Base-by-base conservation (phyloP, 768 basidiomycete genomes). In the Austroboletus eburneus region DNA sequence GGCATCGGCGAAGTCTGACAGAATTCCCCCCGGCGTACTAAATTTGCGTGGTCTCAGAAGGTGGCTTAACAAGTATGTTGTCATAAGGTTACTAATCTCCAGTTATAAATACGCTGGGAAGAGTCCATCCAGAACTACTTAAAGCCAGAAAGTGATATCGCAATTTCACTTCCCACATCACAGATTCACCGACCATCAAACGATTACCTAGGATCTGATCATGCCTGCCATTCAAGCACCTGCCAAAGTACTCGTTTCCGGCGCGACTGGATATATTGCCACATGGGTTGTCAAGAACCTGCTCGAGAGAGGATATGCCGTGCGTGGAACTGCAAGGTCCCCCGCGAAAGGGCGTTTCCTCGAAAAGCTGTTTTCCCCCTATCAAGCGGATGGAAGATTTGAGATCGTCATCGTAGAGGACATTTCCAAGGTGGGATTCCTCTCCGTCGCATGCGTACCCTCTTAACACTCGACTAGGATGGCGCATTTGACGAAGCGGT, bases 401-500 rank as follows among this genome's bases (percentile, higher is more conserved):
- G 81, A 85, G 51, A 62, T 81, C 35, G 77, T 77, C 16, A 66
- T 88, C 18, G 86, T 91, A 0, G 73, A 78, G 38, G 88, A 93
- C 56, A 85, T 91, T 50, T 71, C 71, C 7, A 59, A 72, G 66
- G 78, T 78, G 37, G 41, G 69, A 12, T 16, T 14, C 6, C 10
- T 27, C 25, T 5, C 10, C 25, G 10, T 27, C 25, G 10, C 25
- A 5, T 5, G 5, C 25, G 25, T 27, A 10, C 10, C 25, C 25
- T 10, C 25, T 27, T 27, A 27, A 5, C 10, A 5, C 6, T 10
- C 25, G 25, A 13, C 14, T 32, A 82, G 80, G 75, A 74, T 3
- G 79, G 78, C 7, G 85, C 83, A 1, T 93, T 90, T 51, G 87
- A 91, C 59, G 80, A 87, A 42, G 87, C 81, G 1, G 84, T 91